Evolutionary conservation across 2,329 filamentous ascomycete species (phyloP), one percentile per base, ranked within the genome.

Genomic region (Hymenoscyphus infarciens): DNA sequence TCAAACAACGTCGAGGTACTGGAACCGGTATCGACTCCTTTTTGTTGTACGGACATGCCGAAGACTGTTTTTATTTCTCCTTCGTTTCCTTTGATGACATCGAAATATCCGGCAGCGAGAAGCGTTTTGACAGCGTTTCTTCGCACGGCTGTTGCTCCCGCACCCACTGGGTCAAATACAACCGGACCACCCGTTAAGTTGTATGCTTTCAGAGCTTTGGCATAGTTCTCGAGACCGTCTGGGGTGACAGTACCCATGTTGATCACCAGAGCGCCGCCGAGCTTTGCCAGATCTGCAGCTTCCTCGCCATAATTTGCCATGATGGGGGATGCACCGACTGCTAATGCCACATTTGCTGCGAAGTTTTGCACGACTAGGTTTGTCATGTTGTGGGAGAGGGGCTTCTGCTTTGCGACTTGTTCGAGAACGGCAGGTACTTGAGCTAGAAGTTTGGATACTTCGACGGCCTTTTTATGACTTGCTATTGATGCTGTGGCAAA

Each of bases 361-460:
- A 98, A 90, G 77, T 97, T 97, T 72, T 97, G 92, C 25, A 97
- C 94, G 0, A 98, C 94, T 59, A 93, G 82, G 74, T 98, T 98
- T 60, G 95, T 98, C 91, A 98, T 98, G 77, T 97, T 97, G 77
- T 98, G 94, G 58, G 89, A 90, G 25, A 98, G 81, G 0, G 93
- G 92, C 62, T 84, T 87, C 53, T 77, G 80, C 2, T 79, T 74
- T 5, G 84, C 84, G 56, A 97, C 83, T 5, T 81, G 80, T 63
- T 78, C 79, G 53, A 96, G 80, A 19, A 90, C 77, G 3, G 69
- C 59, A 25, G 68, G 67, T 10, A 70, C 59, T 61, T 67, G 59
- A 3, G 62, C n/a, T 15, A 73, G 57, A 19, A 73, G 59, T 2
- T 49, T 49, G 71, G 68, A 58, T 10, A 71, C 67, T 33, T 70